Base-by-base conservation (phyloP, 306 rosid genomes). In the Cucurbita ficifolia region DNA sequence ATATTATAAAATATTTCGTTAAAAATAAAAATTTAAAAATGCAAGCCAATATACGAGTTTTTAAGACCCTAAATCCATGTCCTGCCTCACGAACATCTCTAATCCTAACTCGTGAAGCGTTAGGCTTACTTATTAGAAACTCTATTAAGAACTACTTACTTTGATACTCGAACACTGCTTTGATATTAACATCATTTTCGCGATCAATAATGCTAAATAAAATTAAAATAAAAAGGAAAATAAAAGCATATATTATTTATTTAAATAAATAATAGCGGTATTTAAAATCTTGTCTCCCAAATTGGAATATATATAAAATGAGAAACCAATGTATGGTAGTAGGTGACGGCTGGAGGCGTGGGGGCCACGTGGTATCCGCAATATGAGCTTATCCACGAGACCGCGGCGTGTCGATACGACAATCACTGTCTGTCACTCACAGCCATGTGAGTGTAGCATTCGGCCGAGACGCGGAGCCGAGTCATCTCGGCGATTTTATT, bases 381-480 rank as follows among this genome's bases (percentile, higher is more conserved):
- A 35, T 0, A 59, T 13, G 18, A 33, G 65, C 0, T 46, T 7
- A 11, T 38, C 60, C 4, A 3, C 39, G 8, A 39, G 18, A 71
- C 21, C 54, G 9, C 21, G 6, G 43, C 43, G 64, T 56, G 73
- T 68, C 12, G 1, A 43, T 16, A 45, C 14, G 18, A 7, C 6
- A 59, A 10, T 38, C 35, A 65, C 22, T 14, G 21, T 45, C 45
- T n/a, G 11, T 74, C 18, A 5, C 3, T 60, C 53, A 70, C 79
- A 52, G 73, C 11, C 36, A 0, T 11, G 77, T 63, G 7, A 19
- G 1, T 3, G 4, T 63, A 54, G 74, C 22, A n/a, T 36, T 24
- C 60, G 45, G 7, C 16, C 80, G 75, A 62, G 79, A 55, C 79
- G 77, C 77, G 77, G 75, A 76, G 75, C 76, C 36, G 29, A 50